Evolutionary conservation across 257 asterid species (phyloP), one percentile per base, ranked within the genome.

Genomic region (Forsythia viridissima): DNA sequence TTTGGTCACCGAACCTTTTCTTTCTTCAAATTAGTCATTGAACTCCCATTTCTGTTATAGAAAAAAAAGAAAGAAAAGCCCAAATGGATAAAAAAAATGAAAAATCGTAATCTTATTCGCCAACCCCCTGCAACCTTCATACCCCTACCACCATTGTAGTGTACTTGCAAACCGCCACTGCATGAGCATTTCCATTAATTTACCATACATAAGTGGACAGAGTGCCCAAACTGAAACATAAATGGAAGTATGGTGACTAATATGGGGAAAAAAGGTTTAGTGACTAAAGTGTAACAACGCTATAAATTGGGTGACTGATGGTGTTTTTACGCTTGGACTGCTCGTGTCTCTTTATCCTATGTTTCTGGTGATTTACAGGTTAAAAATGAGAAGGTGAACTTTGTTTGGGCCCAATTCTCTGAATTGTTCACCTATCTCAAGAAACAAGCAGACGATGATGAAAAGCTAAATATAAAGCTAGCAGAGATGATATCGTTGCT

Each of bases 401-500:
- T 96, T 84, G 71, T 96, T 68, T 93, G 99, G 99, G 89, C 94
- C 36, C 98, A 92, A 77, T 91, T 96, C 79, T 75, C 96, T 2
- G 99, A 96, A 80, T 71, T 96, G 83, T 81, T 74, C 73, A 80
- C 91, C 7, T 90, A 90, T 83, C 88, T 90, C 82, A 88, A 86
- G 91, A 90, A 85, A 51, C 94, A 91, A 88, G 97, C 93, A 4
- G 87, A 90, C 38, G 93, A 93, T 38, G 81, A 82, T 9, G 92
- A 85, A 79, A 87, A 82, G 73, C 79, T 96, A 8, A 91, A 91
- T 51, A 73, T 61, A 57, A 93, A 90, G 79, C 81, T 93, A 69
- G 97, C 99, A 3, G 97, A 92, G 90, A 93, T 96, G 98, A 88
- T 96, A 77, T 87, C 99, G 11, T 80, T 93, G 89, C 89, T 89